phyloP scores from a whole-genome alignment of 1,139 yeast species.

The Ogataea hybrid region DNA sequence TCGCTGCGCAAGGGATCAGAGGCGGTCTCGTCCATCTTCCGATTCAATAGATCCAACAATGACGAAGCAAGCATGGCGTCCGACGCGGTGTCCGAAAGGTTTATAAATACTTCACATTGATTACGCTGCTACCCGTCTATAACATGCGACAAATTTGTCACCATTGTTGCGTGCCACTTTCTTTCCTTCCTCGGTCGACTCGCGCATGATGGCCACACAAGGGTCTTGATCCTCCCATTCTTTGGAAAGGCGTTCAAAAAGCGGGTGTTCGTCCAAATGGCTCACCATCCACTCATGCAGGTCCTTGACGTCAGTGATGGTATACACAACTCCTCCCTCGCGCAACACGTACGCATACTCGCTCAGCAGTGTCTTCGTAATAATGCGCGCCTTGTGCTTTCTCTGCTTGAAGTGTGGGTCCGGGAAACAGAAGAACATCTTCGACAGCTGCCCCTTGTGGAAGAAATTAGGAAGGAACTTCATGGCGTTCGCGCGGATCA shows the following conservation, averaged over 20 bases:
- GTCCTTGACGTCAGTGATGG: constrained; percentile 95
- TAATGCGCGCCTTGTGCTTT: constrained; percentile 94
- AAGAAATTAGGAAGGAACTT: constrained; percentile 94
- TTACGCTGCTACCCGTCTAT: constrained; percentile 68
- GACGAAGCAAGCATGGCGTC: constrained; percentile 20
- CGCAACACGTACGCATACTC: constrained; percentile 90
- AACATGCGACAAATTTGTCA: constrained; percentile 84
- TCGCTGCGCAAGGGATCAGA: constrained; percentile 40
- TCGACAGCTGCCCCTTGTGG: constrained; percentile 71
- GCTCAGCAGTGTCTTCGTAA: constrained; percentile 81
- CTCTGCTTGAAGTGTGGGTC: constrained; percentile 98
- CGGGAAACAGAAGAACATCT: constrained; percentile 97
- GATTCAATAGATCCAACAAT: constrained; percentile 22
- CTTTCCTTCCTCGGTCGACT: constrained; percentile 96
- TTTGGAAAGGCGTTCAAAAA: constrained; percentile 74
- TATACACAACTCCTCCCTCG: constrained; percentile 87
- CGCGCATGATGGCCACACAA: constrained; percentile 84
- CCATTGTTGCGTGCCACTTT: constrained; percentile 92
- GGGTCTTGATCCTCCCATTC: constrained; percentile 80
- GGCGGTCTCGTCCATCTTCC: constrained; percentile 35
- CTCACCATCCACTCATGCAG: constrained; percentile 95
- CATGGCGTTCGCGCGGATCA: constrained; percentile 95
- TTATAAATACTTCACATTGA: constrained; percentile 19
- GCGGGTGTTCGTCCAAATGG: constrained; percentile 87
- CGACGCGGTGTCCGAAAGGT: constrained; percentile 23